Conservation (phyloP, 257 asterid species). For the Penstemon eatonii region DNA sequence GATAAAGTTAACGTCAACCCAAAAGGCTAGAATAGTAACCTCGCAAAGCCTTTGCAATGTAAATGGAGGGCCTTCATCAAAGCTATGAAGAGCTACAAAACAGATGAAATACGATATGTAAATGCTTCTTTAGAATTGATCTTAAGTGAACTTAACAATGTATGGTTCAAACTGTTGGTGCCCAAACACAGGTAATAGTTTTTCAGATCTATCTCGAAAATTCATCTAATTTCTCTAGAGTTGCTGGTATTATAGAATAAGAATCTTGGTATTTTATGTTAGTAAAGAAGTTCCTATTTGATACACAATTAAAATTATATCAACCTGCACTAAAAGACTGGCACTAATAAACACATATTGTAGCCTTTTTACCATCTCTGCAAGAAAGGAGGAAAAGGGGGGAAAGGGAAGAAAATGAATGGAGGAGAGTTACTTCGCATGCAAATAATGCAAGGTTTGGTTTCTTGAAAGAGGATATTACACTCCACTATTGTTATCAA, state of each 20-base stretch:
- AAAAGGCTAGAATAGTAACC: slow-evolving; percentile 40
- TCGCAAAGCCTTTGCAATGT: slow-evolving; percentile 96
- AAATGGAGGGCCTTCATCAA: slow-evolving; percentile 94
- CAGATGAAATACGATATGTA: slow-evolving; percentile 16
- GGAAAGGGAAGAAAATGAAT: background rate
- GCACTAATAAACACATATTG: background rate
- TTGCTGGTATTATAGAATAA: background rate
- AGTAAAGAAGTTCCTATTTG: slow-evolving; percentile 14
- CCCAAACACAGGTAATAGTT: background rate
- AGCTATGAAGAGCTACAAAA: slow-evolving; percentile 78
- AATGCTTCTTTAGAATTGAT: background rate
- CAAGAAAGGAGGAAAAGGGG: background rate
- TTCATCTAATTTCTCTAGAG: slow-evolving; percentile 8
- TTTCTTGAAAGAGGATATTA: background rate
- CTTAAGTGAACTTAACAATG: slow-evolving; percentile 11
- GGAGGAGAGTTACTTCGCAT: slow-evolving; percentile 4
- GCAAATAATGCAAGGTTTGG: slow-evolving; percentile 7
- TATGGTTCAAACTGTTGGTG: background rate
- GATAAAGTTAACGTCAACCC: background rate
- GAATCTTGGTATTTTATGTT: background rate
- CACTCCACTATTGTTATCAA: background rate
- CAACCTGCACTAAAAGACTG: background rate
- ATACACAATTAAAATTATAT: slow-evolving; percentile 3
- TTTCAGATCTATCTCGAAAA: slow-evolving; percentile 9
- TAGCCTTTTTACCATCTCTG: background rate